Conservation (phyloP, 2,329 filamentous ascomycete genomes). For the Alternaria hordeiaustralica region DNA sequence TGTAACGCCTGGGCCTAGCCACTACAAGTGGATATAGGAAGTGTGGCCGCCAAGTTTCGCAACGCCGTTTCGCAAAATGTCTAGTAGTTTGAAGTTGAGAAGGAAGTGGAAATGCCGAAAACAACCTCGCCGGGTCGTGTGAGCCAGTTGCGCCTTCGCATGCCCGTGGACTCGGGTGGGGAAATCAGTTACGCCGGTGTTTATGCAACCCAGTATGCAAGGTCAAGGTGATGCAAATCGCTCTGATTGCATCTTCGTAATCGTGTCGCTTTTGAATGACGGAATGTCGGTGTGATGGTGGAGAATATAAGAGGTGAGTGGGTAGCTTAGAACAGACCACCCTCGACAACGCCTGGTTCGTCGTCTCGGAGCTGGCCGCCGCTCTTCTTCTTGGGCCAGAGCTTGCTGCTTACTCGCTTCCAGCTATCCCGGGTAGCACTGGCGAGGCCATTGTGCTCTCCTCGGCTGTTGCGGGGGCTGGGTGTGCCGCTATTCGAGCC, state of each 20-base stretch:
- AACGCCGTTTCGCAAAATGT: conserved; percentile 31
- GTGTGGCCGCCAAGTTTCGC: conserved; percentile 23
- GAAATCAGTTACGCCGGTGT: conserved; percentile 38
- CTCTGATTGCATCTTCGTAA: conserved; percentile 43
- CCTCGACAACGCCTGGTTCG: conserved; percentile 45
- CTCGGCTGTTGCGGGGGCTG: conserved; percentile 47
- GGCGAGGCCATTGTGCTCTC: conserved; percentile 46
- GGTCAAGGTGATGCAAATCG: conserved; percentile 37
- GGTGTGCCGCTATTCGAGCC: conserved; percentile 44
- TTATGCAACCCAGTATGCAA: conserved; percentile 45
- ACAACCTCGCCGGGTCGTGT: conserved; percentile 35
- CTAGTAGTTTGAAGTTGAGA: conserved; percentile 19
- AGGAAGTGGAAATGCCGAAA: conserved; percentile 15
- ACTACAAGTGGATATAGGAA: conserved; percentile 21
- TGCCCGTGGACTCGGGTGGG: conserved; percentile 21
- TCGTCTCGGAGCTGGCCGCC: conserved; percentile 46
- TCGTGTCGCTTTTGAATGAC: conserved; percentile 29
- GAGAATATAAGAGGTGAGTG: background rate
- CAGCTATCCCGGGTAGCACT: conserved; percentile 47
- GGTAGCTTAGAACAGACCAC: conserved; percentile 38
- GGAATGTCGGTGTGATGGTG: conserved; percentile 5
- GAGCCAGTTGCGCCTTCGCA: conserved; percentile 43
- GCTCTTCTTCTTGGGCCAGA: conserved; percentile 51
- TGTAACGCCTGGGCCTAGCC: conserved; percentile 12
- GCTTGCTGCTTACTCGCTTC: conserved; percentile 51